phyloP scores from a whole-genome alignment of 306 rosid species.

The Malus orientalis region DNA sequence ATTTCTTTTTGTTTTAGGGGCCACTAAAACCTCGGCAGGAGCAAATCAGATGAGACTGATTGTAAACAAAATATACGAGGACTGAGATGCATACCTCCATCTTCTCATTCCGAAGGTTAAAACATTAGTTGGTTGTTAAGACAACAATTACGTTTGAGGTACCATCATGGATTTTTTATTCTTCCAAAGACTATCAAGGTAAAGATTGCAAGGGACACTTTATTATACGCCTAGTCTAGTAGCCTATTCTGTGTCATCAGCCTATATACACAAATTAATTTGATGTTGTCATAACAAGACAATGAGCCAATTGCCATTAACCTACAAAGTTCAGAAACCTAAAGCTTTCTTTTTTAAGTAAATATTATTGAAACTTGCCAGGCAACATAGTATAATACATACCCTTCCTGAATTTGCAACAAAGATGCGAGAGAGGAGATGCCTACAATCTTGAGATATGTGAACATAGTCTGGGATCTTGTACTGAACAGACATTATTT shows the following conservation, averaged over 20 bases:
- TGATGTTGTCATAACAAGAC: neutral
- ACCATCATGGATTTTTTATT: neutral
- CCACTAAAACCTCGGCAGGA: neutral
- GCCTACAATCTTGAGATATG: slow-evolving; percentile 74
- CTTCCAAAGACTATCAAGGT: neutral
- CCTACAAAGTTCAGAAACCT: neutral
- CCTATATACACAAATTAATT: neutral
- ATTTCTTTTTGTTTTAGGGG: neutral
- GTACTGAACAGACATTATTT: slow-evolving; percentile 82
- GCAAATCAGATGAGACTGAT: neutral
- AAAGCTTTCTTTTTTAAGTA: neutral
- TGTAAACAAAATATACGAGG: neutral
- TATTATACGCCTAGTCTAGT: neutral
- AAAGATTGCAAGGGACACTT: neutral
- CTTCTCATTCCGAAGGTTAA: neutral
- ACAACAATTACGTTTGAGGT: neutral
- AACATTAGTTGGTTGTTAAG: neutral
- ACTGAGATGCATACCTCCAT: neutral
- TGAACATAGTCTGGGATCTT: slow-evolving; percentile 88
- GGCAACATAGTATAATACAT: slow-evolving; percentile 8
- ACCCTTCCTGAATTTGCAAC: slow-evolving; percentile 67
- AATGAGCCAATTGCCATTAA: neutral
- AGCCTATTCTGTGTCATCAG: neutral
- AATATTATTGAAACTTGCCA: neutral
- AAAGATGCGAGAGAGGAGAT: slow-evolving; percentile 69